These are phyloP conservation scores for Macadamia integrifolia DNA, from an alignment of 164 flowering plant genomes.

Conservation along the genomic window DNA sequence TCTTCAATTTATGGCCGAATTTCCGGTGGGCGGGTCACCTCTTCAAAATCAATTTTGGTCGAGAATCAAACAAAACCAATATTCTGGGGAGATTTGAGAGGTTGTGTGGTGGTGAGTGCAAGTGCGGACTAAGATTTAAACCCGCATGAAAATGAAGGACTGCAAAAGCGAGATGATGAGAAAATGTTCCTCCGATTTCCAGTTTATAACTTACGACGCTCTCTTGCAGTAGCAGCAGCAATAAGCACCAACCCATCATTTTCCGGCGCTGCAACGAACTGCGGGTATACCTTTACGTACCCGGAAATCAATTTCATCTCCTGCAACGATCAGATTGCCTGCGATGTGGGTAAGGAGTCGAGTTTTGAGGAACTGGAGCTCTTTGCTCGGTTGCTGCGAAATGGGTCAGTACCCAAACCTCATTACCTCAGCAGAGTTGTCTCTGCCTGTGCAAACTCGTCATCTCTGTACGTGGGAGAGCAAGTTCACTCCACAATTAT, in stretches of 20 bases:
- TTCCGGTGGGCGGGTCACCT: no score
- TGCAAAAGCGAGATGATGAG: not conserved
- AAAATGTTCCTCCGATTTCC: not conserved
- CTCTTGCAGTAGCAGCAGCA: not conserved
- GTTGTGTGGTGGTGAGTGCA: no score
- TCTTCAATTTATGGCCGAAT: no score
- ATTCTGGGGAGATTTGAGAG: no score
- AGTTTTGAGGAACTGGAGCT: not conserved
- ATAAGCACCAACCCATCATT: not conserved
- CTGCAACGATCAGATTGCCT: not conserved
- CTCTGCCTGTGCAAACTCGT: constrained; percentile 29
- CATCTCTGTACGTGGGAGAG: constrained; percentile 18
- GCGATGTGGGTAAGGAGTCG: not conserved
- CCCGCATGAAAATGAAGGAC: not conserved
- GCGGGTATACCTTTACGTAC: not conserved
- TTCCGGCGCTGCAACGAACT: not conserved
- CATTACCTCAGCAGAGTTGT: constrained; percentile 22
- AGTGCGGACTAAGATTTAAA: no score
- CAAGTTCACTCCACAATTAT: constrained; percentile 27
- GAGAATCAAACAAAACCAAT: no score
- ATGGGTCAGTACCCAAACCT: constrained; percentile 7
- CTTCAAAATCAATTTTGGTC: no score
- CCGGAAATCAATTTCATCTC: not conserved
- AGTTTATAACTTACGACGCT: not conserved
- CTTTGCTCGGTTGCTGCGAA: not conserved